Evolutionary conservation across 441 rosid species (phyloP).

Genomic region (Geranium incanum): DNA sequence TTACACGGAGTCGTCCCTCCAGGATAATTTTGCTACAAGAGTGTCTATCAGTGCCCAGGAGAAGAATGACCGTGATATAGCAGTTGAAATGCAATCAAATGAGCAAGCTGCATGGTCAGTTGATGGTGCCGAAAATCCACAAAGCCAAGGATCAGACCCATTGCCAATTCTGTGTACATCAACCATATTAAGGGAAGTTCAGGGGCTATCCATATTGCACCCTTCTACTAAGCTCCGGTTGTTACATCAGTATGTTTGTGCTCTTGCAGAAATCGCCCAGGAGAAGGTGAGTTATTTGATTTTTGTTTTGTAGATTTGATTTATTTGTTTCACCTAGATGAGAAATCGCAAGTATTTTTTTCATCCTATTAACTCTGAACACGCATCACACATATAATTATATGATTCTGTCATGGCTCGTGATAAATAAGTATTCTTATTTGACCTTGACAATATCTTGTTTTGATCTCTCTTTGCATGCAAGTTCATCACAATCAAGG

Average conservation of each 20-base stretch:
- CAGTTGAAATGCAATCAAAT: constrained; percentile 29
- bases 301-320: constrained; percentile 2
- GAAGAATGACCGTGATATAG: constrained; percentile 31
- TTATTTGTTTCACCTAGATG: not conserved
- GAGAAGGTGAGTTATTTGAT: constrained; percentile 42
- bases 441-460: not conserved
- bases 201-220: constrained; percentile 38
- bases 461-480: not conserved
- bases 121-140: constrained; percentile 22
- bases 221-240: constrained; percentile 54
- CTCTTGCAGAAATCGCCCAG: constrained; percentile 46
- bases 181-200: constrained; percentile 39
- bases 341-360: not conserved
- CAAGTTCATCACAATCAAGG: not conserved
- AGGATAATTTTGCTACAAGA: constrained; percentile 33
- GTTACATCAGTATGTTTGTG: constrained; percentile 45
- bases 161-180: constrained; percentile 30
- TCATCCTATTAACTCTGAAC: not conserved
- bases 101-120: constrained; percentile 24
- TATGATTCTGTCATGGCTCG: not conserved
- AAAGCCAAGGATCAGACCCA: constrained; percentile 28
- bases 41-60: constrained; percentile 29
- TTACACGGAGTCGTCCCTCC: constrained; percentile 48
- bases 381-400: not conserved
- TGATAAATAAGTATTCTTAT: not conserved